phyloP scores from a whole-genome alignment of 2,329 filamentous ascomycete species.

The Sordariomycetes sp. region DNA sequence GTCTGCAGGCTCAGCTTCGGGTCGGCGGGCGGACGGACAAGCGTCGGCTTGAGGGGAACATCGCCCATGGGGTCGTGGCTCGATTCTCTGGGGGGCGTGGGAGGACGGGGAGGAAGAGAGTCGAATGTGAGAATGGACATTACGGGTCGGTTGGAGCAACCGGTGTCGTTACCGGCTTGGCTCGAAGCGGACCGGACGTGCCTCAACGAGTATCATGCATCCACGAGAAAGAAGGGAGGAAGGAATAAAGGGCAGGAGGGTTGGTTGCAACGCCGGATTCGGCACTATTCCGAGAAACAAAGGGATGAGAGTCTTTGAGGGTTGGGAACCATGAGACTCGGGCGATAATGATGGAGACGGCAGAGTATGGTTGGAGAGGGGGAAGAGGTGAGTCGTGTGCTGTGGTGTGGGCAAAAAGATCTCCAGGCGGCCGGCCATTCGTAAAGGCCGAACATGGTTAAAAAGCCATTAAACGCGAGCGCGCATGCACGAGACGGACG shows the following conservation, averaged over 20 bases:
- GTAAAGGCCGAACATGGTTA: not conserved
- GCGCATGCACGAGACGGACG: constrained; percentile 12
- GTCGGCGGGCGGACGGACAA: constrained; percentile 26
- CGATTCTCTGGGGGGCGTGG: constrained; percentile 55
- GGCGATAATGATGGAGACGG: not conserved
- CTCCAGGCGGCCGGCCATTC: not conserved
- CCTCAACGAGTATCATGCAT: not conserved
- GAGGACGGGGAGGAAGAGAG: constrained; percentile 46
- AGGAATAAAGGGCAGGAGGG: not conserved
- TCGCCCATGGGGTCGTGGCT: constrained; percentile 21
- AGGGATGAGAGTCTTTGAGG: not conserved
- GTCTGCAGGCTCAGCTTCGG: constrained; percentile 33
- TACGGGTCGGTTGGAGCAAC: not conserved
- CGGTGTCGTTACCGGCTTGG: not conserved
- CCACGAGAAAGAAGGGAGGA: not conserved
- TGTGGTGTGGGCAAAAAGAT: not conserved
- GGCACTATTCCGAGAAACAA: not conserved
- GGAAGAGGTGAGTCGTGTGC: not conserved
- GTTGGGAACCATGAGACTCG: not conserved
- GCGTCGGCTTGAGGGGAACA: constrained; percentile 21
- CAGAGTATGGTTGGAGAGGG: not conserved
- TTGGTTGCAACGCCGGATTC: not conserved
- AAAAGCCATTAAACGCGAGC: constrained; percentile 9
- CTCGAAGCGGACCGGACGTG: not conserved
- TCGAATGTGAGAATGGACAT: constrained; percentile 32